A percentile compares a stretch with the other conserved stretches of the same genome.
phyloP scores from a whole-genome alignment of 75 land plant genomes.

The Sequoiadendron giganteum region DNA sequence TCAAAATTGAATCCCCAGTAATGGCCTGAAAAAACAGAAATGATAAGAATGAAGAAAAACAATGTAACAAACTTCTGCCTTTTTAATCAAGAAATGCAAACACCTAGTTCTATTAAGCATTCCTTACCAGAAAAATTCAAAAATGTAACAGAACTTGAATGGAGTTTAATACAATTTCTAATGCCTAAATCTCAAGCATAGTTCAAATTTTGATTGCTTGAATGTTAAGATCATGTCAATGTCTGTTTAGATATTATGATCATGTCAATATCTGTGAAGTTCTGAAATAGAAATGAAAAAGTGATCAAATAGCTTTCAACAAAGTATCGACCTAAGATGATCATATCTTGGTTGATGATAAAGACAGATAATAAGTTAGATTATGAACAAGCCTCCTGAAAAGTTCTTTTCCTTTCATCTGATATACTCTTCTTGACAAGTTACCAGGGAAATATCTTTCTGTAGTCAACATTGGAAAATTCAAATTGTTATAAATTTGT shows the following conservation, averaged over 20 bases:
- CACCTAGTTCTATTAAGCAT: neutral
- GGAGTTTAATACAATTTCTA: neutral
- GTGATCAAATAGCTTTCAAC: neutral
- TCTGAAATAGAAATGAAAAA: neutral
- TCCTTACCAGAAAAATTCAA: neutral
- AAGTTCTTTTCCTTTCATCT: neutral
- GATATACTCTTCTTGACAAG: neutral
- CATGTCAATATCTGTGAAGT: neutral
- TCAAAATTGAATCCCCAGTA: conserved; percentile 77
- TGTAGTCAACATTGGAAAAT: neutral
- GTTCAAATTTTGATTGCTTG: neutral
- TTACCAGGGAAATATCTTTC: neutral
- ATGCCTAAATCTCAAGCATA: neutral
- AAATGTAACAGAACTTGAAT: neutral
- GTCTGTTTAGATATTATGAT: neutral
- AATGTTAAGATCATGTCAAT: neutral
- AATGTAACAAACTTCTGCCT: neutral
- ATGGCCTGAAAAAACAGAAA: conserved; percentile 57
- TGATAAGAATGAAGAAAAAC: neutral
- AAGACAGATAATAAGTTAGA: neutral
- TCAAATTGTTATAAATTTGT: neutral
- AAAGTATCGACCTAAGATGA: neutral
- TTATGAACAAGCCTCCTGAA: neutral
- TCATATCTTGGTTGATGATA: neutral
- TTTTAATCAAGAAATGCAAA: neutral